These are phyloP conservation scores for Apiospora sp. DNA, from an alignment of 2,329 filamentous ascomycete species.

Conservation along the genomic window DNA sequence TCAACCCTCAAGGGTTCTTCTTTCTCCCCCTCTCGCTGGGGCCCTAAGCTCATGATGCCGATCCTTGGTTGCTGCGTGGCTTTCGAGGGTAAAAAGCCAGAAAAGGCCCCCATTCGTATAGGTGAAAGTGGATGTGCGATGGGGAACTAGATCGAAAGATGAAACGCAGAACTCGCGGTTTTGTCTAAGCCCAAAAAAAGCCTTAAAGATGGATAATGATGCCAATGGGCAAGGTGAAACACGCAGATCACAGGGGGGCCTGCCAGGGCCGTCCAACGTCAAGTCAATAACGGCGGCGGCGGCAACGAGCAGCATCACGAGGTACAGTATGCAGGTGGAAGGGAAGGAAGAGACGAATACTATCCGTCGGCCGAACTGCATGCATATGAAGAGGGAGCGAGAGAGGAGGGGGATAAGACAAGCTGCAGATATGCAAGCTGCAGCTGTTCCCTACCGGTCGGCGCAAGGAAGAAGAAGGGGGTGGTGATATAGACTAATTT, in stretches of 20 bases:
- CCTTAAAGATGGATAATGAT: slow-evolving; percentile 21
- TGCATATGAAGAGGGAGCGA: neutral
- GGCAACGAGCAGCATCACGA: slow-evolving; percentile 4
- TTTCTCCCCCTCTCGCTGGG: neutral
- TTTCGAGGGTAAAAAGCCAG: neutral
- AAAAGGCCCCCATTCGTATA: slow-evolving; percentile 11
- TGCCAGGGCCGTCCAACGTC: slow-evolving; percentile 6
- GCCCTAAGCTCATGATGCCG: neutral
- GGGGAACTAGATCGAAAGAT: slow-evolving; percentile 20
- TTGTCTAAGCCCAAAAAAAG: slow-evolving; percentile 13
- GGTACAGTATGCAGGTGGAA: neutral
- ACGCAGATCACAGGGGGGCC: slow-evolving; percentile 14
- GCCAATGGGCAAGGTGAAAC: slow-evolving; percentile 20
- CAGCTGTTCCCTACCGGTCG: neutral
- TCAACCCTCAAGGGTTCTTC: neutral
- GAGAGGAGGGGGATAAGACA: neutral
- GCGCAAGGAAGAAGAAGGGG: neutral
- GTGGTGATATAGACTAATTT: slow-evolving; percentile 5
- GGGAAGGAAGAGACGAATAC: slow-evolving; percentile 19
- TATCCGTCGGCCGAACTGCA: slow-evolving; percentile 9
- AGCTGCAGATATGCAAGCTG: slow-evolving; percentile 12
- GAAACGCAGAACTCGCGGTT: slow-evolving; percentile 20
- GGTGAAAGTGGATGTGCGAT: slow-evolving; percentile 6
- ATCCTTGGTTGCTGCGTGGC: slow-evolving; percentile 11
- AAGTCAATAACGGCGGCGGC: slow-evolving; percentile 6